Evolutionary conservation across 2,329 filamentous ascomycete genomes (phyloP), one percentile per base, ranked within the genome.

Genomic region (Aureobasidium zeae): DNA sequence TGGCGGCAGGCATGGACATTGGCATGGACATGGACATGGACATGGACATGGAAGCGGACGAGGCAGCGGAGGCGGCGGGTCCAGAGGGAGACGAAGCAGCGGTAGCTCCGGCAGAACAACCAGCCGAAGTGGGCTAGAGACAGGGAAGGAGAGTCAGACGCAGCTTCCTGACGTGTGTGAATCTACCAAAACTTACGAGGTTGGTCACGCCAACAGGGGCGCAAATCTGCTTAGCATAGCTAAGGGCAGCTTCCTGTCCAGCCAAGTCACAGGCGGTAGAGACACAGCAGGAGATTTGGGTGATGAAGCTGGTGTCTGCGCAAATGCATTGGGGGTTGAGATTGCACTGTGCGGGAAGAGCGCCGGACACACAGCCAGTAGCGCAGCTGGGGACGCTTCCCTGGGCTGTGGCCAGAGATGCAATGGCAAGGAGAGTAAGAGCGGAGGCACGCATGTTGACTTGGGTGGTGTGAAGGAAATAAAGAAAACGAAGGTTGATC

Each of bases 241-340:
- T 6, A 12, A 44, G 32, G 24, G 41, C 41, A 13, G 41, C 41
- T 25, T 13, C 15, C 25, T 44, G 41, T 6, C 41, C 41, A 2
- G 17, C 8, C 10, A 25, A 11, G 21, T 44, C 41, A 16, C 41
- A 44, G 20, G 41, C 41, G 19, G 41, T 44, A 6, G 32, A 36
- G 2, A 44, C 41, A 31, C 41, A 44, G 32, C 41, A 44, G 17
- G 41, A 44, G 25, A 44, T 44, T 31, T 9, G 30, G 32, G 24
- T 44, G 20, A 44, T 44, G 41, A 44, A 44, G 32, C 25, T 36
- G 13, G 41, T 10, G 10, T 44, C 41, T 13, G 31, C 4, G 20
- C 41, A 44, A 19, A 44, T 44, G 13, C 41, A 44, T n/a, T 29
- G 12, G 16, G 41, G 41, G 25, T 44, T 13, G 6, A 44, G 20